These are phyloP conservation scores for Stylosanthes scabra DNA, from an alignment of 331 rosid genomes.

Conservation along the genomic window DNA sequence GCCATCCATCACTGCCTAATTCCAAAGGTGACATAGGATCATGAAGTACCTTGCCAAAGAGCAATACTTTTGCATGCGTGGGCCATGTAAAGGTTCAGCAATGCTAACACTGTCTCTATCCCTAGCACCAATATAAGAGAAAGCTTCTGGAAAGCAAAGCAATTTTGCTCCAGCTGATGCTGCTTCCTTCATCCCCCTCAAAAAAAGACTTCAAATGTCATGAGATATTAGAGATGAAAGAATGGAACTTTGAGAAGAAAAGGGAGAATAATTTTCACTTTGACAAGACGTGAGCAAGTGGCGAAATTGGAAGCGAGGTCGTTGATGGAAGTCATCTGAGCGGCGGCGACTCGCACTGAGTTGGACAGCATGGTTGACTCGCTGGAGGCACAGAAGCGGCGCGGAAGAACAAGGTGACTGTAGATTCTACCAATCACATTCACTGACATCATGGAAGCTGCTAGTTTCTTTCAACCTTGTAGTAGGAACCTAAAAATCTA, in stretches of 20 bases:
- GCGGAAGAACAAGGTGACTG: constrained; percentile 3
- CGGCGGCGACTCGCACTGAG: constrained; percentile 87
- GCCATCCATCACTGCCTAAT: neutral
- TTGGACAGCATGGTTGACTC: constrained; percentile 60
- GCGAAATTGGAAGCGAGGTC: constrained; percentile 78
- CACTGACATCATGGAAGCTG: too few relatives aligned
- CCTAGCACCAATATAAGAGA: constrained; percentile 75
- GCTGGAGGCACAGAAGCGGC: constrained; percentile 24
- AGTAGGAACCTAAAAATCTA: too few relatives aligned
- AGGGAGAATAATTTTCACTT: constrained; percentile 41
- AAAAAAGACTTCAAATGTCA: neutral
- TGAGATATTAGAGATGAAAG: neutral
- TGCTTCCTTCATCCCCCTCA: constrained; percentile 68
- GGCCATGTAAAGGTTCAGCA: constrained; percentile 84
- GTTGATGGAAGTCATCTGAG: constrained; percentile 90
- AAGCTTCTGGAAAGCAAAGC: constrained; percentile 86
- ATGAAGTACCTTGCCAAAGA: constrained; percentile 79
- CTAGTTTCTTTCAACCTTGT: too few relatives aligned
- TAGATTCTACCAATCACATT: too few relatives aligned
- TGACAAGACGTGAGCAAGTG: constrained; percentile 79
- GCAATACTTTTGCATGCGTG: constrained; percentile 72
- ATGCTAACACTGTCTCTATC: constrained; percentile 82
- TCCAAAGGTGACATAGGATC: neutral
- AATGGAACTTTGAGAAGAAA: neutral
- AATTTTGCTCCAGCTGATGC: constrained; percentile 87